These are phyloP conservation scores for Colletotrichum limetticola DNA, from an alignment of 2,329 filamentous ascomycete species.

Conservation along the genomic window DNA sequence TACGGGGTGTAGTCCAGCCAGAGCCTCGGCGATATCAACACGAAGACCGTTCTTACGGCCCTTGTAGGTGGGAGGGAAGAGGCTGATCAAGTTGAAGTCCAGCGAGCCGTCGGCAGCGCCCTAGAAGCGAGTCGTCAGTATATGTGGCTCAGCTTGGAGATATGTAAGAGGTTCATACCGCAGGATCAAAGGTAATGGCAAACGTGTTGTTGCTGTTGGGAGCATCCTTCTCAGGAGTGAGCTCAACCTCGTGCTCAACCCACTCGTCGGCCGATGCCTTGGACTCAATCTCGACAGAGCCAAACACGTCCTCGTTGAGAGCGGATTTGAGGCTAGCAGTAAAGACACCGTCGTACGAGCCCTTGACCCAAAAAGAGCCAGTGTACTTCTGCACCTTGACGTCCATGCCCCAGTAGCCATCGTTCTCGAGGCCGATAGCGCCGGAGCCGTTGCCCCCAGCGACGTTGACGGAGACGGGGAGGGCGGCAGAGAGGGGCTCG, in stretches of 20 bases:
- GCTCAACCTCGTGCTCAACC: slow-evolving; percentile 61
- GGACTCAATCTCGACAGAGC: slow-evolving; percentile 57
- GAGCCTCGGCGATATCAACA: slow-evolving; percentile 62
- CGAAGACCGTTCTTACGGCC: slow-evolving; percentile 67
- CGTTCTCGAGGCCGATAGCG: slow-evolving; percentile 60
- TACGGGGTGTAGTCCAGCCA: slow-evolving; percentile 63
- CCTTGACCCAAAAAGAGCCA: slow-evolving; percentile 65
- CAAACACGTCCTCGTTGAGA: slow-evolving; percentile 56
- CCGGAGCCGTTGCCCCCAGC: slow-evolving; percentile 42
- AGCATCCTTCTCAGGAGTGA: slow-evolving; percentile 56
- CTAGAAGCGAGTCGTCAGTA: slow-evolving; percentile 35
- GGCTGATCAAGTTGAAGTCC: slow-evolving; percentile 67
- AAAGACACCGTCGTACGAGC: slow-evolving; percentile 57
- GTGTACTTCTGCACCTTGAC: slow-evolving; percentile 59
- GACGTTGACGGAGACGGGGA: slow-evolving; percentile 63
- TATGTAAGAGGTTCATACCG: slow-evolving; percentile 36
- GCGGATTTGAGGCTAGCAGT: slow-evolving; percentile 59
- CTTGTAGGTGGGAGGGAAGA: slow-evolving; percentile 72
- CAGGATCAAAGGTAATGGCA: slow-evolving; percentile 61
- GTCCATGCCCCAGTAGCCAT: slow-evolving; percentile 68
- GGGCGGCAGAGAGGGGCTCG: slow-evolving; percentile 60
- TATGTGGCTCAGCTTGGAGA: not conserved
- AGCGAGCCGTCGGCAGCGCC: slow-evolving; percentile 53
- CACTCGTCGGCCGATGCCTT: slow-evolving; percentile 53
- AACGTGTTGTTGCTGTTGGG: slow-evolving; percentile 68